A percentile compares a stretch with the other conserved stretches of the same genome.
These are phyloP conservation scores for Sphagnum fallax DNA, from an alignment of 228 moss, liverwort and hornwort genomes.

Conservation along the genomic window DNA sequence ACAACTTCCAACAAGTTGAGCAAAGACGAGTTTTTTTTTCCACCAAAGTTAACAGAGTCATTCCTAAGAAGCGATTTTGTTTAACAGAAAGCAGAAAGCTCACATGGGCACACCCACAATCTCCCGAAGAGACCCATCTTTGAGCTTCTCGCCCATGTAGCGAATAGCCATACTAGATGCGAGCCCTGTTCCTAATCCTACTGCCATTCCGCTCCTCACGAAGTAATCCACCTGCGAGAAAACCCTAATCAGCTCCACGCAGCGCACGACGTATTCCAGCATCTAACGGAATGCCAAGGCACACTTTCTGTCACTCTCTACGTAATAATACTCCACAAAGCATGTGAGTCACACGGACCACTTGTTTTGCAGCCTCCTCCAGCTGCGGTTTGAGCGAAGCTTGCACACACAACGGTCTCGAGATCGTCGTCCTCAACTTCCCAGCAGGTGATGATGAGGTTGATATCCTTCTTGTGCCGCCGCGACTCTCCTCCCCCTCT, in stretches of 20 bases:
- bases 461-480: no score
- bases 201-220: conserved; percentile 50
- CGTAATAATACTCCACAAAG: no score
- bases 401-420: conserved; percentile 1
- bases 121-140: conserved; percentile 33
- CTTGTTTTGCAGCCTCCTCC: conserved; percentile 32
- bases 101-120: conserved; percentile 58
- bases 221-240: conserved; percentile 50
- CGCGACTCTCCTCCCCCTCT: no score
- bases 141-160: conserved; percentile 41
- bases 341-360: conserved; percentile 15
- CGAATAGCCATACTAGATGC: conserved; percentile 44
- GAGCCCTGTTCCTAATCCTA: conserved; percentile 43
- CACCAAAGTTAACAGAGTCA: no score
- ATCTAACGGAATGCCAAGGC: no score
- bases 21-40: no score
- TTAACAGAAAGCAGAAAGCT: conserved; percentile 1
- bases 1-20: no score
- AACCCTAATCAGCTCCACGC: no score
- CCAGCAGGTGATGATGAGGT: conserved; percentile 3
- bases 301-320: no score
- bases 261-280: no score
- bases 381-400: conserved; percentile 17
- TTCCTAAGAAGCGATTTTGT: no score
- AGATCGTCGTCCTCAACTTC: background rate